Evolutionary conservation across 345 rosid species (phyloP).

Genomic region (Aurinia saxatilis): DNA sequence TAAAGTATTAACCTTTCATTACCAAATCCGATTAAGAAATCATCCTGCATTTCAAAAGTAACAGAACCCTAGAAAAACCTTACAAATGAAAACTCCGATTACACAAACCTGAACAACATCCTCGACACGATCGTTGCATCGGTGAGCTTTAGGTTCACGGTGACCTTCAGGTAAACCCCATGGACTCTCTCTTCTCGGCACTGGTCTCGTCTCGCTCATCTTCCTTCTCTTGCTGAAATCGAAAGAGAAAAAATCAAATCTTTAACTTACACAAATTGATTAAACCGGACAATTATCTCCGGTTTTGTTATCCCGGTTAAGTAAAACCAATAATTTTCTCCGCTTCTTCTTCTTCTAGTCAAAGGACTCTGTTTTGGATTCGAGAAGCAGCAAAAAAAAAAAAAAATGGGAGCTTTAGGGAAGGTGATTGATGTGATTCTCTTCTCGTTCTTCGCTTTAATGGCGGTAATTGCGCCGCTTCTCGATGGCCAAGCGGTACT

Average conservation of each 20-base stretch:
- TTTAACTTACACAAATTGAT: neutral
- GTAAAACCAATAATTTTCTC: neutral
- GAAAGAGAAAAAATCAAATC: neutral
- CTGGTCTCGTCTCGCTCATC: constrained; percentile 84
- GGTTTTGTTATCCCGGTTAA: neutral
- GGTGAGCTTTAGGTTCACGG: constrained; percentile 83
- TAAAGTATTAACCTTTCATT: neutral
- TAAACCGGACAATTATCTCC: constrained; percentile 14
- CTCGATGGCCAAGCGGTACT: constrained; percentile 55
- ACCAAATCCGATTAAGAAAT: neutral
- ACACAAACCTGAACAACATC: constrained; percentile 66
- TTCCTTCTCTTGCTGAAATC: neutral
- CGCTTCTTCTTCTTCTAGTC: too few species aligned
- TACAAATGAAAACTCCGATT: neutral
- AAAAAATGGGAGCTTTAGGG: constrained; percentile 48
- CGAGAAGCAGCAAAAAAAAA: too few species aligned
- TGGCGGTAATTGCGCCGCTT: constrained; percentile 53
- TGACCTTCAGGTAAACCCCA: constrained; percentile 78
- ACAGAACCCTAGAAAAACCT: constrained; percentile 10
- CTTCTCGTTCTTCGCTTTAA: constrained; percentile 43
- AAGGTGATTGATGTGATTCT: constrained; percentile 52
- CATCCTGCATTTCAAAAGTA: neutral
- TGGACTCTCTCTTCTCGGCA: constrained; percentile 90
- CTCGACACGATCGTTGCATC: constrained; percentile 93
- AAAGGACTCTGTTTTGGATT: too few species aligned